Evolutionary conservation across 805 yeast species (phyloP), one percentile per base, ranked within the genome.

Genomic region (Saccharomycopsis sp.): DNA sequence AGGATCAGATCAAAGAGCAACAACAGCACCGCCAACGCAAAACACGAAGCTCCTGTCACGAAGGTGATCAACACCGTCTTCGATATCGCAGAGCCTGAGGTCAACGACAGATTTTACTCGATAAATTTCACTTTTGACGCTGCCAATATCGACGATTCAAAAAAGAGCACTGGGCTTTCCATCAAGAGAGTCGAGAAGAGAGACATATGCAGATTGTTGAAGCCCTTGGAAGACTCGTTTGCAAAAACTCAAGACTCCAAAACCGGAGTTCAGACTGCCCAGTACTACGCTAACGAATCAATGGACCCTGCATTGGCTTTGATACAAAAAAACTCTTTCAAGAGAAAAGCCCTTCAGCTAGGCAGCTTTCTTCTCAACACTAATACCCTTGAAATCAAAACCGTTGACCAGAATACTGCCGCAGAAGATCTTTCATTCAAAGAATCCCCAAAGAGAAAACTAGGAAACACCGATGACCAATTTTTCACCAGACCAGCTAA

Each of bases 251-350:
- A 44, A 44, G 21, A 44, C 16, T 44, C 37, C 14, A 54, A 55
- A 24, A 48, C 47, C 8, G 52, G 50, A 24, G 21, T 7, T 12
- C 18, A 54, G 34, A 24, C 21, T 4, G 3, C 46, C 16, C 40
- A n/a, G 16, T 8, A 5, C 8, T 2, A 48, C 15, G 7, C 14
- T 18, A n/a, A 54, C 50, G 24, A 24, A 8, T 12, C 50, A 44
- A 23, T 29, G 23, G 62, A 60, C 46, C 58, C 58, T n/a, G 61
- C 58, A 7, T 20, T 56, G 14, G 34, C 50, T 15, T 24, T 60
- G 16, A 50, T 60, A 24, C 47, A 53, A n/a, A 60, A 60, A 16
- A 50, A 55, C 20, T 21, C 46, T 5, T 20, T 24, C 20, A 15
- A 14, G n/a, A 57, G 57, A 54, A 57, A 54, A 20, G 21, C 24